Evolutionary conservation across 768 basidiomycete species (phyloP).

Genomic region (Imleria badia): DNA sequence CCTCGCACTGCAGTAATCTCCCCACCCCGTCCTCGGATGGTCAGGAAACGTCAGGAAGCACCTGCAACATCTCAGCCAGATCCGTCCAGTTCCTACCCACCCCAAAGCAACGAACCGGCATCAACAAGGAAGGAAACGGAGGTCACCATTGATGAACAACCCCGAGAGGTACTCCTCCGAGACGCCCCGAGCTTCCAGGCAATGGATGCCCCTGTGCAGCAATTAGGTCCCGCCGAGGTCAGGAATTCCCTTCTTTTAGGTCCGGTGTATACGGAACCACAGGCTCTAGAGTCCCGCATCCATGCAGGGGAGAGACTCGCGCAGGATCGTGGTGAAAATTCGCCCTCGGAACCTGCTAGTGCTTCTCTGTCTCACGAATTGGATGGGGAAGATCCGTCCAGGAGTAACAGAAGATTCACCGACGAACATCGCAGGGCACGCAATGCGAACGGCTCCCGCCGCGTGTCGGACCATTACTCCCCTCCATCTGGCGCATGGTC

Average conservation of each 20-base stretch:
- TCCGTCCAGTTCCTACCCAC: not conserved
- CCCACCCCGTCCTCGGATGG: slow-evolving; percentile 23
- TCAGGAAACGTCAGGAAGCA: slow-evolving; percentile 7
- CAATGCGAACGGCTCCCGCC: slow-evolving; percentile 1
- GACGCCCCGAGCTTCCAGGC: slow-evolving; percentile 5
- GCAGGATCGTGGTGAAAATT: slow-evolving; percentile 1
- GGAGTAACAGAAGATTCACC: slow-evolving; percentile 1
- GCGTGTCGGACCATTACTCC: slow-evolving; percentile 8
- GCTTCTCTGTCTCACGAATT: slow-evolving; percentile 1
- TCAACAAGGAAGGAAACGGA: not conserved
- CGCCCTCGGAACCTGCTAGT: slow-evolving; percentile 9
- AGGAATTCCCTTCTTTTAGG: slow-evolving; percentile 9
- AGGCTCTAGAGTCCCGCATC: not conserved
- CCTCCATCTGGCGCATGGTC: slow-evolving; percentile 5
- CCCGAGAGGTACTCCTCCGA: not conserved
- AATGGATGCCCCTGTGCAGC: slow-evolving; percentile 8
- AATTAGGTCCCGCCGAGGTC: slow-evolving; percentile 1
- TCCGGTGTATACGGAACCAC: slow-evolving; percentile 10
- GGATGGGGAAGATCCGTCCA: slow-evolving; percentile 10
- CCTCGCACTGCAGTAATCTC: slow-evolving; percentile 22
- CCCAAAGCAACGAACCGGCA: not conserved
- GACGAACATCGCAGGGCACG: slow-evolving; percentile 12
- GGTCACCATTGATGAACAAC: not conserved
- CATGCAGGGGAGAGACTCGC: not conserved
- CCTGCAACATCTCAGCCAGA: not conserved